These are phyloP conservation scores for Rehmannia glutinosa DNA, from an alignment of 257 asterid species.

Conservation along the genomic window DNA sequence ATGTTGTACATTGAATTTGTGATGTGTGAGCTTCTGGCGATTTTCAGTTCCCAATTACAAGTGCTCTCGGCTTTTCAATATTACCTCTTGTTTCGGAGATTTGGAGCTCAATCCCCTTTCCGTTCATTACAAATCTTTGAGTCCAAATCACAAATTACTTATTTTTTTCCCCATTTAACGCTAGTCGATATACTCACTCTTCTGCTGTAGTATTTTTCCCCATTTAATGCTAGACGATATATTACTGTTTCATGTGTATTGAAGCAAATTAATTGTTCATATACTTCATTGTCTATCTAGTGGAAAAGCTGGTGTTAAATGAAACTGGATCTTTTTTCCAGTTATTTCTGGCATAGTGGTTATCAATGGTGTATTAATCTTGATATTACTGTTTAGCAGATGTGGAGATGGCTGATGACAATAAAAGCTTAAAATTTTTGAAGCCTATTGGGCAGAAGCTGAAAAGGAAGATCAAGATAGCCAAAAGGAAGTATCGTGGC, in stretches of 20 bases:
- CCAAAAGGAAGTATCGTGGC: slow-evolving; percentile 54
- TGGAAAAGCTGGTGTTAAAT: not conserved
- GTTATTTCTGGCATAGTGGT: not conserved
- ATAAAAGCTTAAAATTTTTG: slow-evolving; percentile 31
- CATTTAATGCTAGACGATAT: not conserved
- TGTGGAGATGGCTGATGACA: slow-evolving; percentile 48
- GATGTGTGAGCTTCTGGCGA: not conserved
- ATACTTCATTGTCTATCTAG: too few species aligned
- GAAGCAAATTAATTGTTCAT: too few species aligned
- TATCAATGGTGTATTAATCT: not conserved
- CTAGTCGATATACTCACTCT: too few species aligned
- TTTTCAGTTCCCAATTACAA: not conserved
- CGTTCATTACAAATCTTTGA: not conserved
- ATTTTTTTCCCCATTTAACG: not conserved
- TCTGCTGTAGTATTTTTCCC: too few species aligned
- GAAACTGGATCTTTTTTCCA: not conserved
- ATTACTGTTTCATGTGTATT: too few species aligned
- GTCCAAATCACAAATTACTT: not conserved
- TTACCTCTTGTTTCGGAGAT: not conserved
- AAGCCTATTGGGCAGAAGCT: slow-evolving; percentile 86
- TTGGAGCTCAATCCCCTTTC: not conserved
- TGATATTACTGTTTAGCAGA: slow-evolving; percentile 36
- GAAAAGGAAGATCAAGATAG: slow-evolving; percentile 72
- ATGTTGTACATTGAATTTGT: not conserved
- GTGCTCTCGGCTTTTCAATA: not conserved